Percentiles rank a stretch among this genome's conserved stretches.
phyloP scores from a whole-genome alignment of 345 rosid species.

The Boechera stricta region DNA sequence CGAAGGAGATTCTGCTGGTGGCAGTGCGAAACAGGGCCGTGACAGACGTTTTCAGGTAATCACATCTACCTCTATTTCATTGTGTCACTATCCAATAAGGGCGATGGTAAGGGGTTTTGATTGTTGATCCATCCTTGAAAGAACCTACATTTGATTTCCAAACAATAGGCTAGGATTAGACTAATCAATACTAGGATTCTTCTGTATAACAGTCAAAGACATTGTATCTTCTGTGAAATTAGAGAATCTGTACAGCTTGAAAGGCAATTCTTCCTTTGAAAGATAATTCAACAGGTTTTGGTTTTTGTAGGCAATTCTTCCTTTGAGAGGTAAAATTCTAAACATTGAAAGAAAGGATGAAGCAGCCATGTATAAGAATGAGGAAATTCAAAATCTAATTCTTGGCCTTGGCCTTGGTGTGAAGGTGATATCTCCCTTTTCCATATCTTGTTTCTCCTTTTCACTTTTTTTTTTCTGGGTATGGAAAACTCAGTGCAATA shows the following conservation, averaged over 20 bases:
- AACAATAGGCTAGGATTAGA: conserved; percentile 7
- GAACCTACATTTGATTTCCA: background rate
- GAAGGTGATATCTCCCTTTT: conserved; percentile 57
- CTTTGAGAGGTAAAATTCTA: conserved; percentile 93
- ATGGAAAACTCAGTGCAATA: conserved; percentile 15
- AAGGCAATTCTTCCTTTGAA: conserved; percentile 95
- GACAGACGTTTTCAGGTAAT: conserved; percentile 97
- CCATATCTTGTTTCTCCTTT: conserved; percentile 14
- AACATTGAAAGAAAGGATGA: conserved; percentile 95
- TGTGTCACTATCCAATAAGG: conserved; percentile 4
- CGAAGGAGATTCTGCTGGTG: conserved; percentile 99
- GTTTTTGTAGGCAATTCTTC: conserved; percentile 88
- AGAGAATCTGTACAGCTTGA: conserved; percentile 5
- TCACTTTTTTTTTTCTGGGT: conserved; percentile 22
- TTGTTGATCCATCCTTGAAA: conserved; percentile 9
- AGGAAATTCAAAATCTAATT: conserved; percentile 96
- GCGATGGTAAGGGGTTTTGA: conserved; percentile 1
- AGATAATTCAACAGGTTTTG: conserved; percentile 54
- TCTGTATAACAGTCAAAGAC: background rate
- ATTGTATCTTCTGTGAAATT: conserved; percentile 8
- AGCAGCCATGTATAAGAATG: conserved; percentile 97
- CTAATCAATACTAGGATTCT: background rate
- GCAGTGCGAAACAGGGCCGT: conserved; percentile 99
- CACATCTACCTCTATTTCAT: conserved; percentile 21
- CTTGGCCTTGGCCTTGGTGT: conserved; percentile 98